Conservation (phyloP, 169 alveolate genomes). For the Pseudocohnilembus persalinus region DNA sequence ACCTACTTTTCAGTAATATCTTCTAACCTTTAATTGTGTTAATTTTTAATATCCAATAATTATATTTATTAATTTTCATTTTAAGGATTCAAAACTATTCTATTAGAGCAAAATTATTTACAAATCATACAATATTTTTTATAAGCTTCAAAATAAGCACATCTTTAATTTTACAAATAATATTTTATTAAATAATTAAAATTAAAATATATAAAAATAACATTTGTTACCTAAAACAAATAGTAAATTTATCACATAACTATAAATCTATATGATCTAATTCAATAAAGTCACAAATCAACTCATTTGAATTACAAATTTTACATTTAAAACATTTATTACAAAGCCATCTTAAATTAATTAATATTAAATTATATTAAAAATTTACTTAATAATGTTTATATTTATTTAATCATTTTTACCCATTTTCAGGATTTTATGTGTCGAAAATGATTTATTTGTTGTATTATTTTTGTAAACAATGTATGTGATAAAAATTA, state of each 20-base stretch:
- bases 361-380: too few relatives aligned
- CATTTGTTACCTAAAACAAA: slow-evolving; percentile 1
- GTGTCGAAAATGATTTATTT: background rate
- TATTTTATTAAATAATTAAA: too few relatives aligned
- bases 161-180: background rate
- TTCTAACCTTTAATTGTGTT: background rate
- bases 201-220: too few relatives aligned
- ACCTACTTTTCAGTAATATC: background rate
- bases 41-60: too few relatives aligned
- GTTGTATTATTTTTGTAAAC: background rate
- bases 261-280: background rate
- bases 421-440: background rate
- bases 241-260: slow-evolving; percentile 10
- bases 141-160: slow-evolving; percentile 18
- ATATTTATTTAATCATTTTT: too few relatives aligned
- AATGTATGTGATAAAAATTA: slow-evolving; percentile 6
- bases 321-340: slow-evolving; percentile 18
- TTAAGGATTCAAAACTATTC: background rate
- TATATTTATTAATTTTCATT: background rate
- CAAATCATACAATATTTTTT: slow-evolving; percentile 17
- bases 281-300: background rate
- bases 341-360: slow-evolving; percentile 1
- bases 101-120: background rate
- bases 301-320: background rate
- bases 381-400: too few relatives aligned